Conservation (phyloP, 768 basidiomycete genomes). For the Agaricus blazei region DNA sequence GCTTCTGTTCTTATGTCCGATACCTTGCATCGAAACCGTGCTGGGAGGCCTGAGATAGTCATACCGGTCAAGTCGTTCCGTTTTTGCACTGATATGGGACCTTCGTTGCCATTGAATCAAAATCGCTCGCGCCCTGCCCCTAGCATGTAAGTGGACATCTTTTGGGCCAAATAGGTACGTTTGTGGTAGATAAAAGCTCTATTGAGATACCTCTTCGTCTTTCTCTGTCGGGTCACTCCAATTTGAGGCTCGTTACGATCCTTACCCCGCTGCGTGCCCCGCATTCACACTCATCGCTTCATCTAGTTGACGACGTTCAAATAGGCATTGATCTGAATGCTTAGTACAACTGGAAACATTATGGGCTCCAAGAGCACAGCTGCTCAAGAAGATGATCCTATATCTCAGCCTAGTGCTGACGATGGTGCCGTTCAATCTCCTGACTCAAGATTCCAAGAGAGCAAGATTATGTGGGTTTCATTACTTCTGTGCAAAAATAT, state of each 20-base stretch:
- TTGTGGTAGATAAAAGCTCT: conserved; percentile 3
- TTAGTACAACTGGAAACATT: neutral
- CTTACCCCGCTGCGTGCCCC: neutral
- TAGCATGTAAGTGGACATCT: neutral
- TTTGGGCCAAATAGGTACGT: neutral
- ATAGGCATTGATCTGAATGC: neutral
- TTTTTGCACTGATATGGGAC: neutral
- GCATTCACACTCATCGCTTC: neutral
- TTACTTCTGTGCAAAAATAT: neutral
- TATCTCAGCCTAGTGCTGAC: neutral
- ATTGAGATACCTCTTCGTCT: neutral
- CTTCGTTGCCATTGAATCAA: conserved; percentile 5
- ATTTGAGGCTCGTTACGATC: neutral
- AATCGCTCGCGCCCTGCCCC: neutral
- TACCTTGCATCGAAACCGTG: neutral
- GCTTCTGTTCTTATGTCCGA: neutral
- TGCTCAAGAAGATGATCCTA: neutral
- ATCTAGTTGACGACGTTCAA: neutral
- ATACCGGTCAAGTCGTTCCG: neutral
- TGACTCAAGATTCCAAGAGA: neutral
- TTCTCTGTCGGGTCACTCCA: neutral
- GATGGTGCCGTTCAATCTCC: neutral
- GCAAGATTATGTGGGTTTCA: conserved; percentile 1
- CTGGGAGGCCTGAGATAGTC: neutral
- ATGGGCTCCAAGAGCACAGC: neutral